A percentile compares a stretch with the other conserved stretches of the same genome.
These are phyloP conservation scores for Letharia columbiana DNA, from an alignment of 495 filamentous ascomycete genomes.

Conservation along the genomic window DNA sequence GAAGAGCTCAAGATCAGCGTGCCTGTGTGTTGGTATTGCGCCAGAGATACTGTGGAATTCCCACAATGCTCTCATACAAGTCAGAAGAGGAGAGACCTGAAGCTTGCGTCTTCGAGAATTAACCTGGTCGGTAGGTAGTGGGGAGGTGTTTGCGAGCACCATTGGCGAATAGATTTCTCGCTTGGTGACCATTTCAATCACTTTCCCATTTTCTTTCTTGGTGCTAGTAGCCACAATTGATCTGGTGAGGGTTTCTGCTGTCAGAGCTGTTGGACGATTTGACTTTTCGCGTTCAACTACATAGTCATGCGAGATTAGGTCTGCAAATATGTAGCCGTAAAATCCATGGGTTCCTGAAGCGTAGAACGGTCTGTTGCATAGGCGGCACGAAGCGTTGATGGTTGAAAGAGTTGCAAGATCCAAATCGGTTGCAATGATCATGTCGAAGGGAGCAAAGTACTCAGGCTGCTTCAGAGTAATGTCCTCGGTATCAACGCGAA, in stretches of 20 bases:
- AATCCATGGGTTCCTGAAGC: constrained; percentile 79
- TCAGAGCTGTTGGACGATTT: constrained; percentile 56
- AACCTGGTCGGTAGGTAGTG: constrained; percentile 60
- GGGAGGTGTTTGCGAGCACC: constrained; percentile 65
- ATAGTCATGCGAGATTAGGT: constrained; percentile 80
- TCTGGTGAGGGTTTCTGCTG: constrained; percentile 67
- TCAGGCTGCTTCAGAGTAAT: constrained; percentile 54
- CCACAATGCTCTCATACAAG: constrained; percentile 76
- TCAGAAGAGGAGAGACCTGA: constrained; percentile 70
- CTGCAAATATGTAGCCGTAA: constrained; percentile 91
- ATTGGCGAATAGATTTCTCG: constrained; percentile 80
- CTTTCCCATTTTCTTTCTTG: constrained; percentile 64
- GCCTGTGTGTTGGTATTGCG: constrained; percentile 49
- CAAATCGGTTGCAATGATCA: constrained; percentile 87
- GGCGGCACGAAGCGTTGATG: constrained; percentile 75
- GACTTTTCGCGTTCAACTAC: constrained; percentile 76
- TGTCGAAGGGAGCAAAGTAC: constrained; percentile 71
- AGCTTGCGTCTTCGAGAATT: constrained; percentile 56
- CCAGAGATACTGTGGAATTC: constrained; percentile 53
- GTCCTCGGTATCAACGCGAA: constrained; percentile 56
- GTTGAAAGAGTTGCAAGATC: constrained; percentile 59
- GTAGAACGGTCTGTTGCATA: constrained; percentile 74
- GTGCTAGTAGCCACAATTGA: constrained; percentile 60
- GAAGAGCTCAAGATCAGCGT: constrained; percentile 57
- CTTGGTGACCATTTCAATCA: constrained; percentile 86